Evolutionary conservation across 2,329 filamentous ascomycete species (phyloP), one percentile per base, ranked within the genome.

Genomic region (Tolypocladium cylindrosporum): DNA sequence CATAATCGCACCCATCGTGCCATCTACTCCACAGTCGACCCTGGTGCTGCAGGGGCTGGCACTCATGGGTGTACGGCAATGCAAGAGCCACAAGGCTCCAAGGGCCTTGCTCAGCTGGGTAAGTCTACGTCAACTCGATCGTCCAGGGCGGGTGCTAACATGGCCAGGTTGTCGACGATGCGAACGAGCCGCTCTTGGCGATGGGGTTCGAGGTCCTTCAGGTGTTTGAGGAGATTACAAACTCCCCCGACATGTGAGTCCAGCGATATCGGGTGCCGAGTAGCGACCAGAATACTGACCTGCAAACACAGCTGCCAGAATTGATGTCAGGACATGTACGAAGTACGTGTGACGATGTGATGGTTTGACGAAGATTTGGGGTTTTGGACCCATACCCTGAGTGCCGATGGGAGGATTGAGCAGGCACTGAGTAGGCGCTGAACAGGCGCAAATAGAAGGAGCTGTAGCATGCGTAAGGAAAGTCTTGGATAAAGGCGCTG

Each of bases 141-240:
- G 10, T 5, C 10, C 4, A 9, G 1, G 27, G 21, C 19, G 27
- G 10, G 24, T 27, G 43, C 60, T 70, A 60, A 71, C 55, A 11
- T 24, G 16, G 56, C 54, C 64, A 89, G 87, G 85, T 87, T 37
- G 70, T 75, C 60, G 89, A 91, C 67, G 87, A 88, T 56, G 83
- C 85, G 54, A 84, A 85, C 62, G 90, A 94, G 69, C 84, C 86
- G 41, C 75, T 95, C 59, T 79, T 86, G 57, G 84, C 84, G 0
- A 90, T 95, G 87, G 90, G 90, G 1, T 95, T 95, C 67, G 84
- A 85, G 62, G 82, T 89, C 51, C 74, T 91, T 61, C 88, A 93
- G 72, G 86, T 81, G 45, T 95, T 91, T 70, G 90, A 96, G 66
- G 89, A 95, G 71, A 82, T 94, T 56, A 89, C 85, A 60, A 82